These are phyloP conservation scores for Oenanthe javanica DNA, from an alignment of 140 eudicot genomes.

Conservation along the genomic window DNA sequence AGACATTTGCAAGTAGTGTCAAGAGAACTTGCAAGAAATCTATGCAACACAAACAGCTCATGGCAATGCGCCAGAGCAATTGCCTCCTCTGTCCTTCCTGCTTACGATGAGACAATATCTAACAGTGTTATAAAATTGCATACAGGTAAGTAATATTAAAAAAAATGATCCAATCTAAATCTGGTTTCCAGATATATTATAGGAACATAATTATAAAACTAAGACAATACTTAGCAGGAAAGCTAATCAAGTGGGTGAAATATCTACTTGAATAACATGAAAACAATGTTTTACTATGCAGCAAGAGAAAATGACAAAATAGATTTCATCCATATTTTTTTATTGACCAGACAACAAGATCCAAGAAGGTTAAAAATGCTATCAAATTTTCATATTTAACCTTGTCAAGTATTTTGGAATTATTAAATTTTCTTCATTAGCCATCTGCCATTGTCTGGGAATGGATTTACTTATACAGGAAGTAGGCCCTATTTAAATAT, in stretches of 20 bases:
- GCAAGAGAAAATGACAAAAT: background rate
- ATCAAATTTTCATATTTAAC: background rate
- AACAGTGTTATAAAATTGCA: conserved; percentile 11
- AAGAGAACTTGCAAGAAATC: background rate
- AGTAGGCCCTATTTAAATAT: background rate
- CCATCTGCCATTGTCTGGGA: conserved; percentile 1
- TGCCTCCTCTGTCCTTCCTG: conserved; percentile 10
- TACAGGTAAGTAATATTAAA: background rate
- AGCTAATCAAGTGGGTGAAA: conserved; percentile 1
- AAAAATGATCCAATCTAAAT: background rate
- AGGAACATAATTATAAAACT: background rate
- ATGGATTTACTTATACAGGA: background rate
- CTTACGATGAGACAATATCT: conserved; percentile 25
- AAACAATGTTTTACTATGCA: background rate
- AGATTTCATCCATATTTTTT: background rate
- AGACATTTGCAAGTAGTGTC: background rate
- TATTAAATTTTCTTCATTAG: background rate
- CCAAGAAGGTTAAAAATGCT: conserved; percentile 7
- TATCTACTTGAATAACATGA: background rate
- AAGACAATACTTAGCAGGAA: background rate
- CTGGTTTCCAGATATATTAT: background rate
- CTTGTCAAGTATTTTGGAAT: background rate
- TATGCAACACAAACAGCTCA: conserved; percentile 10
- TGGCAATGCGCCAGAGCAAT: conserved; percentile 16
- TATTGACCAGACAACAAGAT: conserved; percentile 7